Base-by-base conservation (phyloP, 1,139 yeast species). In the Hansenula lynferdii region DNA sequence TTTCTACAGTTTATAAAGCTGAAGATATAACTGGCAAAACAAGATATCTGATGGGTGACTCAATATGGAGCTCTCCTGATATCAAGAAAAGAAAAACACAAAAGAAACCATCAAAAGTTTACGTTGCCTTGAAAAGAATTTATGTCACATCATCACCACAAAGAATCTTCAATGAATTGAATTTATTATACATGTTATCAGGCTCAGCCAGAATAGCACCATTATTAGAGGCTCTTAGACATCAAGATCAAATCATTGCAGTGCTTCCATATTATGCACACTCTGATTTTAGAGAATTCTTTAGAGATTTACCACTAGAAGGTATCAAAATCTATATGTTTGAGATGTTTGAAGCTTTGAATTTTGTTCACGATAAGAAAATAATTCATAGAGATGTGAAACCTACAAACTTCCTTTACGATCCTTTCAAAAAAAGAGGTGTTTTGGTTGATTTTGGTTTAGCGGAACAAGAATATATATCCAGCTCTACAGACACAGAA, bases 91-190 rank as follows among this genome's bases (percentile, higher is more conserved):
- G 52, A 16, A 53, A 49, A 28, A 49, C 54, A 19, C 51, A 44
- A 16, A 54, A 41, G 35, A 53, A 39, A 35, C 51, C 53, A 23
- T 69, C 68, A 35, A 66, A 69, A 44, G 79, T 82, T 15, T 71
- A 77, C 39, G 98, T 94, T 42, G 99, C 99, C 6, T 68, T 92
- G 50, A 92, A 92, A 60, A 80, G 94, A 55, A 89, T 92, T 39
- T 90, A 90, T 59, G 98, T 90, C 21, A 94, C 98, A 0, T 86
- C 97, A 2, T 87, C 97, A 7, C 97, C 97, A 1, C 80, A 77
- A 48, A 74, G 99, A 58, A 90, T 92, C 36, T 79, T 77, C 51
- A 89, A 89, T 60, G 99, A 92, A 60, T 70, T 92, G 49, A 82
- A 82, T 48, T 66, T 92, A 38, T 69, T 92, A 28, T 81, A 83